Percentiles rank a stretch among this genome's conserved stretches.
Evolutionary conservation across 768 basidiomycete genomes (phyloP).

Genomic region (Serendipita sp.): DNA sequence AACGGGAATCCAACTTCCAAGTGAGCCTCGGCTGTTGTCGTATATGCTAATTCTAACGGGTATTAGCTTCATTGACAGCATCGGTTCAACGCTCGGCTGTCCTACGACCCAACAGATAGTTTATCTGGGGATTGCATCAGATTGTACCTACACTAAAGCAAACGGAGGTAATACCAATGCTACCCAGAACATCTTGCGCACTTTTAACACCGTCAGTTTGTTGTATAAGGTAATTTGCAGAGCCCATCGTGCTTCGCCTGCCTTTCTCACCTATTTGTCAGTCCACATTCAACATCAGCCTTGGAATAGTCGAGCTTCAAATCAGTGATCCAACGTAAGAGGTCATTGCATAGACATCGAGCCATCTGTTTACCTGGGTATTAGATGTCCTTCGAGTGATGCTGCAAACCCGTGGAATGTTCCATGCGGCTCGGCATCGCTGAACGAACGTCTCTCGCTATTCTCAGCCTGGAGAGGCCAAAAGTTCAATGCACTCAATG

Average conservation of each 20-base stretch:
- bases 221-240: constrained; percentile 40
- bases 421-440: constrained; percentile 35
- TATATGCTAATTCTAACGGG: neutral
- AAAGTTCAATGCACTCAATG: constrained; percentile 28
- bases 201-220: constrained; percentile 63
- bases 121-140: constrained; percentile 79
- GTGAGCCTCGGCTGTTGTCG: constrained; percentile 24
- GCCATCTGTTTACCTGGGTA: constrained; percentile 2
- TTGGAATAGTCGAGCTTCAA: constrained; percentile 67
- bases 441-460: constrained; percentile 56
- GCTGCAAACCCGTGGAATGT: constrained; percentile 57
- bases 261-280: constrained; percentile 14
- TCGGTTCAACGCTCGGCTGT: constrained; percentile 58
- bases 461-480: constrained; percentile 73
- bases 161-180: constrained; percentile 53
- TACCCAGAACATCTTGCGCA: constrained; percentile 54
- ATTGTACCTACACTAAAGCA: constrained; percentile 57
- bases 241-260: neutral
- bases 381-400: constrained; percentile 46
- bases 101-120: constrained; percentile 54
- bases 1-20: constrained; percentile 31
- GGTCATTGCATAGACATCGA: neutral
- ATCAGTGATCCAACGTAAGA: constrained; percentile 43
- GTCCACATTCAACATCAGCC: constrained; percentile 66
- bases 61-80: constrained; percentile 47